Conservation (phyloP, 441 rosid genomes). For the Omphalea diandra region DNA sequence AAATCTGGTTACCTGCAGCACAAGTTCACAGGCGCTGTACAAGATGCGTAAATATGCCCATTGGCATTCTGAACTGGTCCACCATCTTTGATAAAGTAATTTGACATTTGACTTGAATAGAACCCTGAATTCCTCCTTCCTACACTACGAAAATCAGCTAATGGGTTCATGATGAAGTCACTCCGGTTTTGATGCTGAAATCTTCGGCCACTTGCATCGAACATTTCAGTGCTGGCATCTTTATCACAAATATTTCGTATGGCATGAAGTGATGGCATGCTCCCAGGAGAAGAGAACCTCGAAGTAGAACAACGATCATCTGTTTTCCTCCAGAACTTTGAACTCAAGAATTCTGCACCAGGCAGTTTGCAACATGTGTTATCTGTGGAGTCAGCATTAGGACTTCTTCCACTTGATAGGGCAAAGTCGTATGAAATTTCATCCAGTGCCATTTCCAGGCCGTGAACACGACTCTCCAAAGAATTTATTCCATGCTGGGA, state of each 20-base stretch:
- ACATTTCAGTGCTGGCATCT: slow-evolving; percentile 28
- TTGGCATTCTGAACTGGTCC: slow-evolving; percentile 28
- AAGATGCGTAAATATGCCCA: slow-evolving; percentile 22
- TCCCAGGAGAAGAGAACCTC: slow-evolving; percentile 36
- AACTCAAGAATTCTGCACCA: slow-evolving; percentile 70
- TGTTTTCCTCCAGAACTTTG: slow-evolving; percentile 78
- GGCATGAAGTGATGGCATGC: slow-evolving; percentile 28
- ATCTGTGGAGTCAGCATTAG: slow-evolving; percentile 35
- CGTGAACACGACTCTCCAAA: slow-evolving; percentile 76
- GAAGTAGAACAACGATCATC: slow-evolving; percentile 45
- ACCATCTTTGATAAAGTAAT: slow-evolving; percentile 33
- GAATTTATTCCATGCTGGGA: slow-evolving; percentile 81
- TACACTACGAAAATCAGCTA: slow-evolving; percentile 26
- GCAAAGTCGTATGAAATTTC: slow-evolving; percentile 84
- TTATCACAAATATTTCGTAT: slow-evolving; percentile 24
- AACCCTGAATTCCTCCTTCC: slow-evolving; percentile 37
- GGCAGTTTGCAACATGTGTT: slow-evolving; percentile 74
- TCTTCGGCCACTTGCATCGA: slow-evolving; percentile 34
- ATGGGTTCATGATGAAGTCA: slow-evolving; percentile 31
- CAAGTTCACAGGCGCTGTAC: slow-evolving; percentile 22
- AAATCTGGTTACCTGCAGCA: slow-evolving; percentile 33
- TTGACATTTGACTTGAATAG: slow-evolving; percentile 31
- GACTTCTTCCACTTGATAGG: slow-evolving; percentile 67
- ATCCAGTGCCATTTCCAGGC: slow-evolving; percentile 87
- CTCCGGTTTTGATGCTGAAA: slow-evolving; percentile 32